These are phyloP conservation scores for Penicillium herquei DNA, from an alignment of 495 filamentous ascomycete genomes.

Conservation along the genomic window DNA sequence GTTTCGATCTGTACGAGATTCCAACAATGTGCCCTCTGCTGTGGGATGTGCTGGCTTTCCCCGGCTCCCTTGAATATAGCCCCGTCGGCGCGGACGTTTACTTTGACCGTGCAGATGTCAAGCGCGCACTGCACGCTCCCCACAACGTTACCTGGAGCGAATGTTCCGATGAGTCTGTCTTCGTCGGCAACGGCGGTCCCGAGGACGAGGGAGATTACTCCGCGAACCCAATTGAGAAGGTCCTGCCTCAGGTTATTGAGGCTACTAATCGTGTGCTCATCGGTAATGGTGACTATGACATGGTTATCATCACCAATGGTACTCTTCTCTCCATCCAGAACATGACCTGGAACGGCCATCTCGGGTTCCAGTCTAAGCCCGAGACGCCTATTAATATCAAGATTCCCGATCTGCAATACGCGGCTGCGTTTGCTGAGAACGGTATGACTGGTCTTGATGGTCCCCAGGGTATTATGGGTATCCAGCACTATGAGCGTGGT, in stretches of 20 bases:
- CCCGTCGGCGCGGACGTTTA: constrained; percentile 48
- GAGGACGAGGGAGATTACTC: constrained; percentile 38
- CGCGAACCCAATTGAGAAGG: constrained; percentile 43
- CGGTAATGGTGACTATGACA: constrained; percentile 58
- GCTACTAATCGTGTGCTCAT: constrained; percentile 59
- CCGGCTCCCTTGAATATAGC: constrained; percentile 36
- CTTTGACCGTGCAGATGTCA: constrained; percentile 58
- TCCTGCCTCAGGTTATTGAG: constrained; percentile 63
- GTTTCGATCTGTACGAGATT: constrained; percentile 61
- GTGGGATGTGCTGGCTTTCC: constrained; percentile 51
- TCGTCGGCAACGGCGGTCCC: constrained; percentile 39
- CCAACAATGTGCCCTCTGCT: constrained; percentile 41
- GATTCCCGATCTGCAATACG: constrained; percentile 36
- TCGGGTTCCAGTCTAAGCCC: constrained; percentile 55
- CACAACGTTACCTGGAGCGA: constrained; percentile 41
- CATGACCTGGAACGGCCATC: constrained; percentile 64
- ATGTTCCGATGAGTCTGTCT: constrained; percentile 43
- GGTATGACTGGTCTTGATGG: constrained; percentile 22
- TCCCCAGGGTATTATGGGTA: constrained; percentile 60
- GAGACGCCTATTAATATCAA: constrained; percentile 36
- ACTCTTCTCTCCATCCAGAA: constrained; percentile 64
- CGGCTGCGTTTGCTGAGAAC: constrained; percentile 30
- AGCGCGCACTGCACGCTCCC: constrained; percentile 58
- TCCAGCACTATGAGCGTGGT: constrained; percentile 65
- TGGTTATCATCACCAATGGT: constrained; percentile 61